Evolutionary conservation across 805 yeast genomes (phyloP), one percentile per base, ranked within the genome.

Genomic region (Hanseniaspora meyeri): DNA sequence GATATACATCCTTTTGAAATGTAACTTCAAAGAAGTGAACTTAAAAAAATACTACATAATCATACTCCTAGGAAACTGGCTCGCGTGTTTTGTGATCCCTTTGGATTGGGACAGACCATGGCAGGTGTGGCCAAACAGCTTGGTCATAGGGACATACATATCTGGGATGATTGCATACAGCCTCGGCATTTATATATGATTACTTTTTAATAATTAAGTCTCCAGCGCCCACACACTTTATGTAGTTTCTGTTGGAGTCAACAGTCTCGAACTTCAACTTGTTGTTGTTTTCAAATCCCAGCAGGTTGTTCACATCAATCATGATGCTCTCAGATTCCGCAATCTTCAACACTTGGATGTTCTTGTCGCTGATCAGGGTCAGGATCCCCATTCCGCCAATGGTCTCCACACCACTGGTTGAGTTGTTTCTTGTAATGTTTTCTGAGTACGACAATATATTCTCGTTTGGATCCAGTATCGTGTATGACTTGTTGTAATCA

Each of bases 101-200:
- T 74, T 93, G 58, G 98, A 91, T 68, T 91, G 98, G 98, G 98
- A 91, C 67, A 77, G 97, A 63, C 87, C 85, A 29, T 91, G 98
- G 98, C 98, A 91, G 69, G 77, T 75, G 54, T 91, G 96, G 95
- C 98, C 98, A 7, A 79, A 88, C 55, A 91, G 97, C 0, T 75
- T 91, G 45, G 72, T 91, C 14, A 74, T 78, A 9, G 97, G 97
- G 1, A 81, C 82, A 0, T 87, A 87, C 63, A 36, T 74, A 0
- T 97, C 96, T n/a, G 78, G 82, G 2, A 73, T 80, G 32, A 62
- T 77, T 2, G 96, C 95, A 3, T 74, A 80, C 43, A 51, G 74
- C 0, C 57, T 74, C 3, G 78, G 69, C 43, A 62, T 70, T 34
- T 63, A 64, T 54, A 49, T 70, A 40, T 68, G 56, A 58, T 11